These are phyloP conservation scores for Phascolomyces articulosus DNA, from an alignment of 371 early-diverging fungal species.

Conservation along the genomic window DNA sequence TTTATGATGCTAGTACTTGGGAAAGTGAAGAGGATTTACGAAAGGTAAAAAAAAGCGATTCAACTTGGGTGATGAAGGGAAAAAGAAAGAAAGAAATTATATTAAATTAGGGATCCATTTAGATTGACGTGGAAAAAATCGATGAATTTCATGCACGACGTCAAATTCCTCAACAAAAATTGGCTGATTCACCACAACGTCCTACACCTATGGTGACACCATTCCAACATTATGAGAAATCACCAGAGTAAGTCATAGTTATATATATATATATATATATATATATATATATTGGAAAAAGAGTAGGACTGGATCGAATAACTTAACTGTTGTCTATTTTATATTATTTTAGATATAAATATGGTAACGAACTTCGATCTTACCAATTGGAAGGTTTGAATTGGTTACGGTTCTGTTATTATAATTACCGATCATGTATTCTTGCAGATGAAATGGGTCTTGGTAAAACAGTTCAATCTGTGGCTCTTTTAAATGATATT, in stretches of 20 bases:
- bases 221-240: constrained; percentile 68
- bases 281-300: no score
- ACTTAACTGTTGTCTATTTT: no score
- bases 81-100: background rate
- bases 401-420: constrained; percentile 77
- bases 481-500: constrained; percentile 70
- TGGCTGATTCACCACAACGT: constrained; percentile 49
- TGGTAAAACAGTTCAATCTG: constrained; percentile 82
- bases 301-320: no score
- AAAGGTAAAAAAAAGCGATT: constrained; percentile 39
- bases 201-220: constrained; percentile 49
- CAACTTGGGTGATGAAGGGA: no score
- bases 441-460: constrained; percentile 90
- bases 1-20: constrained; percentile 92
- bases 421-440: constrained; percentile 68
- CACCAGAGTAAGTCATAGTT: constrained; percentile 43
- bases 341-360: constrained; percentile 41
- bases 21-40: constrained; percentile 76
- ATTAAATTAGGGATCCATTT: no score
- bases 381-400: constrained; percentile 80
- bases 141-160: constrained; percentile 59
- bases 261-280: no score
- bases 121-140: constrained; percentile 60
- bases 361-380: constrained; percentile 70
- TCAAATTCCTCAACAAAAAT: constrained; percentile 47